phyloP scores from a whole-genome alignment of 129 eudicot genomes.

The Flaveria bidentis region DNA sequence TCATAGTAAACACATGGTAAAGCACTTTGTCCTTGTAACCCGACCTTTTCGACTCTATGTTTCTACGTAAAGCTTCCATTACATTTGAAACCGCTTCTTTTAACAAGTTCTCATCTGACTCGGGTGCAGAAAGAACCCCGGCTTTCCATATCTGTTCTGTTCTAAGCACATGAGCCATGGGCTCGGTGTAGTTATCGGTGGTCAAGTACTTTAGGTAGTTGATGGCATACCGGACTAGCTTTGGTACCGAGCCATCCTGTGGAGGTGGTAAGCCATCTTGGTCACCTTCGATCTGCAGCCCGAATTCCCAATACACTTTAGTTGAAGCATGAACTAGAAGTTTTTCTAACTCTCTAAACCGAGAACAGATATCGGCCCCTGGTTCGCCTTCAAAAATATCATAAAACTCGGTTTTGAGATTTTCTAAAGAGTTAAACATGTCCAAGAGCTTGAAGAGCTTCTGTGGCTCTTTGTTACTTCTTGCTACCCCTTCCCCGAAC shows the following conservation, averaged over 20 bases:
- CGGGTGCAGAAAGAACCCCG: slow-evolving; percentile 47
- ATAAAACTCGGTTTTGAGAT: slow-evolving; percentile 50
- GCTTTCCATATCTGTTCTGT: slow-evolving; percentile 73
- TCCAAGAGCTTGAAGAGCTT: slow-evolving; percentile 77
- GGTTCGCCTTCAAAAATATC: slow-evolving; percentile 70
- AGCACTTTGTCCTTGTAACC: slow-evolving; percentile 71
- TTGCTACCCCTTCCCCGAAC: slow-evolving; percentile 81
- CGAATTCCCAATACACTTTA: slow-evolving; percentile 76
- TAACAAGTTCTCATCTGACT: slow-evolving; percentile 51
- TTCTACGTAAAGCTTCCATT: slow-evolving; percentile 69
- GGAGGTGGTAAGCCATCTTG: slow-evolving; percentile 78
- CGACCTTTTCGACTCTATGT: slow-evolving; percentile 51
- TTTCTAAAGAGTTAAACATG: slow-evolving; percentile 75
- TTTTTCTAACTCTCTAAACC: slow-evolving; percentile 73
- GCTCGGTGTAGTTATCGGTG: slow-evolving; percentile 44
- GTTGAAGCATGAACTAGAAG: slow-evolving; percentile 71
- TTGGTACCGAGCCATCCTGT: slow-evolving; percentile 74
- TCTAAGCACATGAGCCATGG: slow-evolving; percentile 68
- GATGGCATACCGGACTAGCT: slow-evolving; percentile 63
- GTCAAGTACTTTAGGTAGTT: slow-evolving; percentile 74
- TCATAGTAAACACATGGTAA: slow-evolving; percentile 64
- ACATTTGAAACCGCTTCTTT: slow-evolving; percentile 61
- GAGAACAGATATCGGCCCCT: slow-evolving; percentile 59
- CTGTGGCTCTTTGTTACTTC: slow-evolving; percentile 84
- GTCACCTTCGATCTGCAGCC: slow-evolving; percentile 72